phyloP scores from a whole-genome alignment of 352 stramenopile genomes.

The Globisporangium solare region DNA sequence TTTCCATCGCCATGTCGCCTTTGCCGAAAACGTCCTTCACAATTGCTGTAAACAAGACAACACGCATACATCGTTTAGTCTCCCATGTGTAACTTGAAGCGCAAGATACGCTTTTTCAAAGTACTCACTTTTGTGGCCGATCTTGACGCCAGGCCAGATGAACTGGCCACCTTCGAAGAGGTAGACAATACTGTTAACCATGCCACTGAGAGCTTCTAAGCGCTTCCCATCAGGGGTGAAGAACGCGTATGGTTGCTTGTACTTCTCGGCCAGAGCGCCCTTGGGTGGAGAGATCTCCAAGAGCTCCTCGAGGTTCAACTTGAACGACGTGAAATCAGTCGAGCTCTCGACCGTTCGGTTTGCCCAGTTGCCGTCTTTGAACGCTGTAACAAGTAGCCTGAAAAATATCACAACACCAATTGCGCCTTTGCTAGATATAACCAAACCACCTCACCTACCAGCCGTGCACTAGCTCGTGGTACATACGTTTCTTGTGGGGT shows the following conservation, averaged over 20 bases:
- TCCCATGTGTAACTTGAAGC: too few relatives aligned
- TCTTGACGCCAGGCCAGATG: slow-evolving; percentile 61
- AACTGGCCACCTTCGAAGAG: slow-evolving; percentile 75
- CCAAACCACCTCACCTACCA: not conserved
- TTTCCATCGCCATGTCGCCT: slow-evolving; percentile 50
- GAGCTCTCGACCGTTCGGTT: slow-evolving; percentile 24
- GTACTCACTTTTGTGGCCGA: slow-evolving; percentile 60
- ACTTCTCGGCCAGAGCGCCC: slow-evolving; percentile 31
- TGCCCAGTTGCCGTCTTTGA: slow-evolving; percentile 50
- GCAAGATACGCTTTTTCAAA: not conserved
- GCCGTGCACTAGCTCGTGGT: not conserved
- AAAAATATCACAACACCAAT: slow-evolving; percentile 2
- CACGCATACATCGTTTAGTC: not conserved
- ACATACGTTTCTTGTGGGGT: slow-evolving; percentile 37
- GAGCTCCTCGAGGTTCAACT: slow-evolving; percentile 29
- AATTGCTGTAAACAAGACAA: slow-evolving; percentile 16
- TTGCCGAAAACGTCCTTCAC: slow-evolving; percentile 38
- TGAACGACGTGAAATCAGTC: slow-evolving; percentile 31
- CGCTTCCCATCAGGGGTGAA: slow-evolving; percentile 51
- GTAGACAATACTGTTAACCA: slow-evolving; percentile 50
- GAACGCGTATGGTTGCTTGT: slow-evolving; percentile 64
- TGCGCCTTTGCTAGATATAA: not conserved
- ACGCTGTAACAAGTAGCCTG: slow-evolving; percentile 45
- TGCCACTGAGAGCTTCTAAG: slow-evolving; percentile 28
- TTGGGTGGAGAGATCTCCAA: slow-evolving; percentile 29